A percentile compares a stretch with the other conserved stretches of the same genome.
phyloP scores from a whole-genome alignment of 1,139 yeast genomes.

The Kazachstania sp. region DNA sequence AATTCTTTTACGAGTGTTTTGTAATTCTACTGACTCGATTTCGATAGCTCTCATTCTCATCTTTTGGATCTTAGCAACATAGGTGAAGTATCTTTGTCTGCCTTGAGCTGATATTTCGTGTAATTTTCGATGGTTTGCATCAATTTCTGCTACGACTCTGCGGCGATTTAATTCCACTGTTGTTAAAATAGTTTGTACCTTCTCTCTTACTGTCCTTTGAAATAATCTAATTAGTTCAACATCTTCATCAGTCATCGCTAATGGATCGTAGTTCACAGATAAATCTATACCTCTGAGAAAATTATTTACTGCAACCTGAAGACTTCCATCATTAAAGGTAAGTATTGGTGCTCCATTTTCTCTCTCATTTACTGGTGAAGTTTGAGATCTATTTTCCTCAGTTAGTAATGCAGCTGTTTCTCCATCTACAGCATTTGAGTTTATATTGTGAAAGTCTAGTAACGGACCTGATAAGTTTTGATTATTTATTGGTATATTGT shows the following conservation, averaged over 20 bases:
- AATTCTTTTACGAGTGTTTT: constrained; percentile 21
- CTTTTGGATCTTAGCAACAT: constrained; percentile 23
- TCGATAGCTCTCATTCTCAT: constrained; percentile 28
- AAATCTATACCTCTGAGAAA: too few relatives aligned
- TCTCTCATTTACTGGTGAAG: too few relatives aligned
- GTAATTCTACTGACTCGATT: constrained; percentile 26
- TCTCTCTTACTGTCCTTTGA: constrained; percentile 15
- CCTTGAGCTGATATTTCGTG: constrained; percentile 12
- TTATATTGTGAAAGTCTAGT: background rate
- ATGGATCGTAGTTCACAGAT: too few relatives aligned
- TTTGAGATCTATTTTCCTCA: too few relatives aligned
- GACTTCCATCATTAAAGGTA: too few relatives aligned
- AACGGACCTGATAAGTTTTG: background rate
- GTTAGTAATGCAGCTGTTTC: too few relatives aligned
- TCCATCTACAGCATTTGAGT: background rate
- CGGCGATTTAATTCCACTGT: constrained; percentile 20
- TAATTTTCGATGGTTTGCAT: constrained; percentile 15
- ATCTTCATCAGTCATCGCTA: constrained; percentile 9
- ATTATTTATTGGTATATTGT: background rate
- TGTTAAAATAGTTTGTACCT: constrained; percentile 17
- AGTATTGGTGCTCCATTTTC: too few relatives aligned
- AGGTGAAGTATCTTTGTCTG: constrained; percentile 15
- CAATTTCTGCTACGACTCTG: constrained; percentile 17
- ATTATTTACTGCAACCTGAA: too few relatives aligned
- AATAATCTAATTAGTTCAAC: constrained; percentile 10